Conservation (phyloP, 805 yeast genomes). For the Barnettozyma salicaria region DNA sequence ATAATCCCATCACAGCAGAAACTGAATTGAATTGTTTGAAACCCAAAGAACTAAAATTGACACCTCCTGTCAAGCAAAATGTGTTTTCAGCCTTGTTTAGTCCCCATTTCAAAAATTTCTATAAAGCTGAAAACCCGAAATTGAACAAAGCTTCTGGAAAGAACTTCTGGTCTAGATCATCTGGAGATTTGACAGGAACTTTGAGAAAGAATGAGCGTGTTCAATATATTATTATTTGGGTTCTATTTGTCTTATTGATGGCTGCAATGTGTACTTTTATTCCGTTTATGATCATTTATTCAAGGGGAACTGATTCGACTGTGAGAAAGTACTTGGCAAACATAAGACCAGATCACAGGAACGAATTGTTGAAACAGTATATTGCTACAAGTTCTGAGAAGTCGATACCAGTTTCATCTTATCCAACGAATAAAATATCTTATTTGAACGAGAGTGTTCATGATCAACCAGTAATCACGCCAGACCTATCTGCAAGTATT, state of each 20-base stretch:
- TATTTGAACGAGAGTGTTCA: background rate
- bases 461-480: background rate
- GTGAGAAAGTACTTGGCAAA: slow-evolving; percentile 27
- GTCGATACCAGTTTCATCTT: background rate
- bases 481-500: slow-evolving; percentile 12
- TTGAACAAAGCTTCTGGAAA: slow-evolving; percentile 11
- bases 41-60: background rate
- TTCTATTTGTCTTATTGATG: slow-evolving; percentile 16
- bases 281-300: slow-evolving; percentile 24
- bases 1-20: slow-evolving; percentile 10
- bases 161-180: slow-evolving; percentile 6
- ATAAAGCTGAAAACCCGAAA: slow-evolving; percentile 15
- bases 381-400: too few relatives aligned
- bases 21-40: slow-evolving; percentile 14
- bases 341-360: slow-evolving; percentile 23
- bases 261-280: slow-evolving; percentile 13
- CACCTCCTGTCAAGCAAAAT: background rate
- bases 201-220: slow-evolving; percentile 2
- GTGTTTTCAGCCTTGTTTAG: background rate
- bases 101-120: slow-evolving; percentile 13
- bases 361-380: slow-evolving; percentile 16
- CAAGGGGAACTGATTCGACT: slow-evolving; percentile 29
- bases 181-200: slow-evolving; percentile 1
- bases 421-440: background rate
- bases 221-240: slow-evolving; percentile 18